Conservation (phyloP, 352 stramenopile species). For the Globisporangium orthogonon region DNA sequence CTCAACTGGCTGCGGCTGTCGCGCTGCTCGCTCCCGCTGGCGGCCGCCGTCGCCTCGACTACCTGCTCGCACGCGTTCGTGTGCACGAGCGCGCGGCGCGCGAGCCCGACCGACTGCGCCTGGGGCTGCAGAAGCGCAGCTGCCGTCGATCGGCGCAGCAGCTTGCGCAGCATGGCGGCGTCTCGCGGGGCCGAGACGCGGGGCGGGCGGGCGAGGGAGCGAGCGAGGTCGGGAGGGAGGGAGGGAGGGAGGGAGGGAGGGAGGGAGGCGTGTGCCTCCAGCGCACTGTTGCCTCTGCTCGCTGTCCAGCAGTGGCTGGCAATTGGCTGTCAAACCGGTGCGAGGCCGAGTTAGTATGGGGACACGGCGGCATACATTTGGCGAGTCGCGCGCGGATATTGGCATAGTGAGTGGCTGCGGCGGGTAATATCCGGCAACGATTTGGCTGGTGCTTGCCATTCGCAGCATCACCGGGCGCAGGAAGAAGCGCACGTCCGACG, state of each 20-base stretch:
- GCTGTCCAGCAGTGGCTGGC: background rate
- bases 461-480: constrained; percentile 6
- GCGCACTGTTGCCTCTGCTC: background rate
- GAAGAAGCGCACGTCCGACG: background rate
- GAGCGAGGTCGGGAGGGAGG: too few relatives aligned
- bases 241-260: too few relatives aligned
- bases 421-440: background rate
- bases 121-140: constrained; percentile 3
- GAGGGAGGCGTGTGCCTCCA: background rate
- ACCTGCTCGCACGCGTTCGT: constrained; percentile 15
- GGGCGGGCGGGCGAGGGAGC: background rate
- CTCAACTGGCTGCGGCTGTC: constrained; percentile 10
- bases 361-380: too few relatives aligned
- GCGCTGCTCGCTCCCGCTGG: background rate
- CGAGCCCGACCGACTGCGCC: background rate
- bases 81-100: constrained; percentile 8
- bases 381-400: too few relatives aligned
- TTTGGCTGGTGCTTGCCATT: background rate
- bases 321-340: background rate
- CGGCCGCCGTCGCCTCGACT: background rate
- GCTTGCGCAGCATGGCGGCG: constrained; percentile 12
- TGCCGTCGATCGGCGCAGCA: constrained; percentile 10
- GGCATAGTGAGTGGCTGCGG: too few relatives aligned
- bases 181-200: background rate
- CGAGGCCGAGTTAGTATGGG: too few relatives aligned